Evolutionary conservation across 2,329 filamentous ascomycete genomes (phyloP).

Genomic region (Ophioceras dolichostomum): DNA sequence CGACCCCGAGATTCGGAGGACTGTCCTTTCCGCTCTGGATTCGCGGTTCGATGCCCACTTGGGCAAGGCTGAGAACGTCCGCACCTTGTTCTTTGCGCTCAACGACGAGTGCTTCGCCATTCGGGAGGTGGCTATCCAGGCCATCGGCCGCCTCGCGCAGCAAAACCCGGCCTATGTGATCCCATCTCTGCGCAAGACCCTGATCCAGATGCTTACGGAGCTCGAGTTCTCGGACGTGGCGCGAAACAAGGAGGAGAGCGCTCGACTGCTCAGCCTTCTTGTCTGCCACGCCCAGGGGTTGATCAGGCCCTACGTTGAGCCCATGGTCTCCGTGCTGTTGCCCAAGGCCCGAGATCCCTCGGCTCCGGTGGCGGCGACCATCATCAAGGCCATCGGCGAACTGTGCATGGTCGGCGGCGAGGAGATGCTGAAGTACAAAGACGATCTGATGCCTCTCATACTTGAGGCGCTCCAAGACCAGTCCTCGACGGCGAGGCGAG

Average conservation of each 20-base stretch:
- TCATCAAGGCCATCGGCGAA: conserved; percentile 90
- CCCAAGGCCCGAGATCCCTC: conserved; percentile 82
- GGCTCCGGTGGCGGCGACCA: conserved; percentile 82
- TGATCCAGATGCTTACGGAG: conserved; percentile 92
- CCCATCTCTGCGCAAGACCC: conserved; percentile 82
- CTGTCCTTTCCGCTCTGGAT: conserved; percentile 80
- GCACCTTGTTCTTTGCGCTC: conserved; percentile 86
- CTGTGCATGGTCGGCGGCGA: conserved; percentile 87
- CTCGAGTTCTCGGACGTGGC: conserved; percentile 92
- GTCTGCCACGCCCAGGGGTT: conserved; percentile 87
- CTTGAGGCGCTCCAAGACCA: conserved; percentile 90
- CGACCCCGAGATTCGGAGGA: conserved; percentile 77
- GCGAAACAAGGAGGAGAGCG: conserved; percentile 92
- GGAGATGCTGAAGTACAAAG: conserved; percentile 86
- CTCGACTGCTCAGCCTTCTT: conserved; percentile 80
- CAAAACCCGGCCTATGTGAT: conserved; percentile 97
- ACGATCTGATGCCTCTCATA: conserved; percentile 87
- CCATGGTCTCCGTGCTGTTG: conserved; percentile 88
- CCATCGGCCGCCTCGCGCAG: conserved; percentile 83
- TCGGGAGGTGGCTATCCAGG: conserved; percentile 86
- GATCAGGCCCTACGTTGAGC: conserved; percentile 93
- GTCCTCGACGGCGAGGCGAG: conserved; percentile 77
- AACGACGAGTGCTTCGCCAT: conserved; percentile 93
- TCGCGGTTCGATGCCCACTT: conserved; percentile 91
- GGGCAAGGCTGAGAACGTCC: conserved; percentile 95